Evolutionary conservation across 2,329 filamentous ascomycete species (phyloP), one percentile per base, ranked within the genome.

Genomic region (Pseudocercospora musae): DNA sequence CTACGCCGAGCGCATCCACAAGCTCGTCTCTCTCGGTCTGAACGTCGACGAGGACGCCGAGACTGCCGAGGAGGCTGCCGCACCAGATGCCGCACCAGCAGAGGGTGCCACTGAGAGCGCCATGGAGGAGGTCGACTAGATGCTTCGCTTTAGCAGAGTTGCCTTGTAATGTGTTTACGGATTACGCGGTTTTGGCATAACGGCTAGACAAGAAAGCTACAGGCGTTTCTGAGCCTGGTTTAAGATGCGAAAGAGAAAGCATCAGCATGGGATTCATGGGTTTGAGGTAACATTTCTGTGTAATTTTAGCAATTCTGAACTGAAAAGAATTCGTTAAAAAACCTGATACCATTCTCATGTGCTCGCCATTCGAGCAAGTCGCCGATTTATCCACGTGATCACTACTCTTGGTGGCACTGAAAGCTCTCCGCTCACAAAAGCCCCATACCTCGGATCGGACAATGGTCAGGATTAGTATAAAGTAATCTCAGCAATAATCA

Each of bases 111-210:
- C 89, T 73, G 92, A 96, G 87, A 96, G 90, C 83, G 89, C 93
- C 79, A 99, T 99, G 95, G 95, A 99, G 88, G 95, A 99, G 88
- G 95, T 99, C 78, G 95, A 99, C 87, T 99, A 96, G 74, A 81
- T 72, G 67, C 58, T 56, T 64, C 46, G 29, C n/a, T 54, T 11
- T 25, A 25, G 42, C 58, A 52, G 27, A 59, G 48, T 46, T 62
- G 52, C 63, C 53, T 58, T 60, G 59, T 66, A 62, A 64, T 66
- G 64, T 64, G 62, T 57, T 63, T 58, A 68, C 54, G 66, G 61
- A 25, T 65, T 63, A 58, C 58, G 61, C 54, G 52, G 60, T 52
- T 64, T 64, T 56, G 62, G 63, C 63, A 64, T 65, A 59, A 64
- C 44, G 61, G 62, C 63, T 62, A 65, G 61, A 66, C 53, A 54